Base-by-base conservation (phyloP, 495 filamentous ascomycete species). In the Penicillium canariense region DNA sequence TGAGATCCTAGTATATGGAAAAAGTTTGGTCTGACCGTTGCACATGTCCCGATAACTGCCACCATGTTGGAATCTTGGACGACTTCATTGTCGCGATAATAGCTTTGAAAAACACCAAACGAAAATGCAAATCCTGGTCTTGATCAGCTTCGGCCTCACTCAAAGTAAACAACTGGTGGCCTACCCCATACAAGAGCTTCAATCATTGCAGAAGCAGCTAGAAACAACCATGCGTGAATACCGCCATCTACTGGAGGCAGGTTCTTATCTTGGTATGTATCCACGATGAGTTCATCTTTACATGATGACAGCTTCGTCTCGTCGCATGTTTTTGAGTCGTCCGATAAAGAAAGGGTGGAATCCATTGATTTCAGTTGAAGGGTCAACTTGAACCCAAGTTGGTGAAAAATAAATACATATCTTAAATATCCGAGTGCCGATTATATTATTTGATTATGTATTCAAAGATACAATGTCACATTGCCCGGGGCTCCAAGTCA, bases 21-120 rank as follows among this genome's bases (percentile, higher is more conserved):
- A 20, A 35, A 38, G 11, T 50, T 50, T 43, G 18, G 5, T 59
- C 44, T 64, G 53, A 74, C 72, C 15, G 70, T 70, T 9, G 71
- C 83, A 54, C 82, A 85, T 54, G 70, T 76, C 2, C 68, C 84
- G 5, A 75, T 73, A 7, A 81, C 76, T 0, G 63, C 72, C 26
- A 67, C 61, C 58, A 32, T 64, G 77, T 14, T 62, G 74, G 42
- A 77, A 54, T 12, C 43, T 77, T 64, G 30, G 7, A 67, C 54
- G 4, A 36, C 15, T 18, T 59, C 61, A 40, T 52, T 53, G n/a
- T 52, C 34, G 1, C 53, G 52, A 17, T 67, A 67, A 46, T 67
- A 67, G n/a, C 67, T 81, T 5, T 69, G 53, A 28, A 67, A 62
- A 9, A 67, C 58, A 20, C 61, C 59, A 38, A 69, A 63, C 8